Evolutionary conservation across 805 yeast species (phyloP), one percentile per base, ranked within the genome.

Genomic region (Teunomyces atbi): DNA sequence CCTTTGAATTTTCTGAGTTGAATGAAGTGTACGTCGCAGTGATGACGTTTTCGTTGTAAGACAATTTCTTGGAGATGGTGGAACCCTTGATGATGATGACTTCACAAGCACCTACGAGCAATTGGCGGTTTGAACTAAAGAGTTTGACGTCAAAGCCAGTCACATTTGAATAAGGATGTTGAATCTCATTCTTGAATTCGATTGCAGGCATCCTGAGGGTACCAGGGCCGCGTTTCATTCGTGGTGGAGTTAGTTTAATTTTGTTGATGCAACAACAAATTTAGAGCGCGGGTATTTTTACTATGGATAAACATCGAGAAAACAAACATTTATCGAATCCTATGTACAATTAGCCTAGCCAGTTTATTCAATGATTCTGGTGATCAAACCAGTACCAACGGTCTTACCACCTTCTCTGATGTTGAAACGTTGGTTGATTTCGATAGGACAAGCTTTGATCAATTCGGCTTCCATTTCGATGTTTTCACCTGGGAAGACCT

Each of bases 371-470:
- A 88, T 69, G 70, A 89, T 84, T 74, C 96, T 85, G 62, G 99
- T 94, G 61, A 94, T 82, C 78, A 94, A 78, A 79, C 99, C 99
- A 58, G 99, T 94, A 74, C 97, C 99, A 58, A 94, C 97, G 56
- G 99, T 94, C 78, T 86, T 88, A 70, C 97, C 97, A 77, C 98
- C 97, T 79, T 94, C 99, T 84, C 99, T 94, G 71, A 94, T 81
- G 84, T 94, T 94, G 86, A 94, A 94, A 77, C 98, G 88, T 80
- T 91, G 97, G 71, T 96, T 96, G 62, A 86, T 84, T 80, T 94
- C 99, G 55, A 94, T 64, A 52, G 98, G 91, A 58, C 95, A 88
- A 69, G 96, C 94, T 76, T 82, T 88, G 54, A 86, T 84, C 66
- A 92, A 79, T 67, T 86, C 86, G 67, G 92, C 88, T 64, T 82